These are phyloP conservation scores for Kuraishia capsulata DNA, from an alignment of 805 yeast species.

Conservation along the genomic window DNA sequence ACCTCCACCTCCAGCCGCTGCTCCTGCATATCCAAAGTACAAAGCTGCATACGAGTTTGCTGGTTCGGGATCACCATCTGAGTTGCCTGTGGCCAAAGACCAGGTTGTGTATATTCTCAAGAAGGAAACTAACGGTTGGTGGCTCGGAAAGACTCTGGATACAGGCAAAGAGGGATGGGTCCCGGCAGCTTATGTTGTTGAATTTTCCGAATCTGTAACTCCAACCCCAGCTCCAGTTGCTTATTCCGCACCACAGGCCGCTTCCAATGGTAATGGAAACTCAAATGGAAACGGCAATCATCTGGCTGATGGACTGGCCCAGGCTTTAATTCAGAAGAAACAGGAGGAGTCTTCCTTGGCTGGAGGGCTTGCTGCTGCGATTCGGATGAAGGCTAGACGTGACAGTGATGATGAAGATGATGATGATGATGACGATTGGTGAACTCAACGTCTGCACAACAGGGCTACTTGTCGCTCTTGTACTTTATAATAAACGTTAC, in stretches of 20 bases:
- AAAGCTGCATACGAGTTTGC: conserved; percentile 84
- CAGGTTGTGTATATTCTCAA: conserved; percentile 64
- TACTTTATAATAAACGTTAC: too few species aligned
- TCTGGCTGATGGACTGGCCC: conserved; percentile 46
- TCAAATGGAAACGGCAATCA: conserved; percentile 21
- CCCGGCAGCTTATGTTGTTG: conserved; percentile 82
- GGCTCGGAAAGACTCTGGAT: conserved; percentile 71
- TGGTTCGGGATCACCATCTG: conserved; percentile 78
- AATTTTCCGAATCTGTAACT: conserved; percentile 38
- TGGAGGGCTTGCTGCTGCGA: conserved; percentile 84
- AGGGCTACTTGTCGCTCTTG: not conserved
- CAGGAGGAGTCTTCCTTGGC: conserved; percentile 56
- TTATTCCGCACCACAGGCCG: conserved; percentile 19
- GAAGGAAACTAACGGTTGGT: conserved; percentile 88
- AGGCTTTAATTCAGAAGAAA: conserved; percentile 56
- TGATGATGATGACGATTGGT: conserved; percentile 38
- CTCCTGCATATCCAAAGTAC: conserved; percentile 67
- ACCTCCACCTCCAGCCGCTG: conserved; percentile 53
- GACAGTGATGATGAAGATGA: conserved; percentile 67
- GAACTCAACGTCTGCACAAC: too few species aligned
- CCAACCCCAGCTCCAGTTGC: conserved; percentile 27
- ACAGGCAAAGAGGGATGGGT: conserved; percentile 92
- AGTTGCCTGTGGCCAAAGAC: conserved; percentile 69
- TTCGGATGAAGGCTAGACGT: conserved; percentile 66
- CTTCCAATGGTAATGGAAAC: conserved; percentile 14